phyloP scores from a whole-genome alignment of 371 early-diverging fungal species.

The Thermomucor indicae-seudaticae region DNA sequence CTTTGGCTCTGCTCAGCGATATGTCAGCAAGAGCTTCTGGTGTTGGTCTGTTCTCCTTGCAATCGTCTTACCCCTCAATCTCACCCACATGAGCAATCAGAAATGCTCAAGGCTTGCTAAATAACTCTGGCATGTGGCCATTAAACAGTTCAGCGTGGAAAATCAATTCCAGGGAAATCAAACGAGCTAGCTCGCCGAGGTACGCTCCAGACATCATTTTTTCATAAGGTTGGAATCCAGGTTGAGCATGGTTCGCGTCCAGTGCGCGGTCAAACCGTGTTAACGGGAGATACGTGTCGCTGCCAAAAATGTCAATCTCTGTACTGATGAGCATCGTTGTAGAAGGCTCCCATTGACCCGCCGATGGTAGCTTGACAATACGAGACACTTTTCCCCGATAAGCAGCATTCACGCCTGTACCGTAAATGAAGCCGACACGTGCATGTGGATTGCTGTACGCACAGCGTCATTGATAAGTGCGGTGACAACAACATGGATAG shows the following conservation, averaged over 20 bases:
- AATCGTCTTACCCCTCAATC: conserved; percentile 27
- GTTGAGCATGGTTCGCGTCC: conserved; percentile 68
- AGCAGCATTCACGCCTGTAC: conserved; percentile 90
- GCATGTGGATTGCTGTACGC: conserved; percentile 74
- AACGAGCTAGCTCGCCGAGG: conserved; percentile 81
- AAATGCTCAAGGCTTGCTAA: conserved; percentile 62
- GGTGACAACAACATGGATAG: conserved; percentile 64
- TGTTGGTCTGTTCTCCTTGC: neutral
- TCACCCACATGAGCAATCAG: conserved; percentile 68
- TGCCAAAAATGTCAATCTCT: conserved; percentile 78
- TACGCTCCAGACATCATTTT: conserved; percentile 91
- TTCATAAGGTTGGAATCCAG: conserved; percentile 77
- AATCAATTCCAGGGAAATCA: conserved; percentile 66
- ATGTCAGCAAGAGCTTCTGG: neutral
- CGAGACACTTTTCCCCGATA: conserved; percentile 19
- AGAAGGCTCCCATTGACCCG: conserved; percentile 14
- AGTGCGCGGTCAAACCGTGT: conserved; percentile 75
- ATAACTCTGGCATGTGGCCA: conserved; percentile 50
- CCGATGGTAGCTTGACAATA: conserved; percentile 10
- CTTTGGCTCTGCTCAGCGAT: neutral
- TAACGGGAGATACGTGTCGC: conserved; percentile 66
- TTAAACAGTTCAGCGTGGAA: conserved; percentile 60
- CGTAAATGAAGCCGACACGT: conserved; percentile 79
- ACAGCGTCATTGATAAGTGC: conserved; percentile 94
- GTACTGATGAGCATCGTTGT: conserved; percentile 81